Evolutionary conservation across 441 rosid species (phyloP).

Genomic region (Arabidopsis hybrid): DNA sequence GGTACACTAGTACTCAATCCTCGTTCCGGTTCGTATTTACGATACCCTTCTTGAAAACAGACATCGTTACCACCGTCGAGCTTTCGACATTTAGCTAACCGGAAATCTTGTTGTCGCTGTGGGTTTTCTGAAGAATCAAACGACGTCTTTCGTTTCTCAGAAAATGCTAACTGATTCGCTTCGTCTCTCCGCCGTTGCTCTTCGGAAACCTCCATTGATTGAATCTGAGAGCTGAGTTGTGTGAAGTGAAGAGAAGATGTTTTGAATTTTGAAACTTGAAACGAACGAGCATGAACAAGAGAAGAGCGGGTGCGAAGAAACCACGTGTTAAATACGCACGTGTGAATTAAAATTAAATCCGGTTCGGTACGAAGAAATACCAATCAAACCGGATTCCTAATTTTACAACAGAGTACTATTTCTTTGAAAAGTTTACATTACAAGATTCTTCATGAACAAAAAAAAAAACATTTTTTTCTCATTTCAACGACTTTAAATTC

Average conservation of each 20-base stretch:
- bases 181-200: constrained; percentile 72
- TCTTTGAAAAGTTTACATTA: constrained; percentile 23
- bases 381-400: constrained; percentile 26
- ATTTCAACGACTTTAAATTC: constrained; percentile 25
- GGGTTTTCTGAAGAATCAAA: constrained; percentile 46
- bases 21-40: constrained; percentile 17
- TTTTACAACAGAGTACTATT: background rate
- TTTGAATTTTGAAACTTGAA: constrained; percentile 43
- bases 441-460: constrained; percentile 25
- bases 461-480: background rate
- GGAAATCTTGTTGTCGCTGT: constrained; percentile 52
- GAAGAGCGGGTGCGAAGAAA: constrained; percentile 16
- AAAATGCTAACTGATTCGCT: constrained; percentile 62
- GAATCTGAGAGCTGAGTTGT: constrained; percentile 9
- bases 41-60: constrained; percentile 37
- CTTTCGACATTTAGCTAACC: constrained; percentile 79
- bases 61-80: constrained; percentile 40
- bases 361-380: constrained; percentile 18
- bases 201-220: constrained; percentile 59
- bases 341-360: background rate
- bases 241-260: constrained; percentile 32
- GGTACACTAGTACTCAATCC: constrained; percentile 37
- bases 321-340: constrained; percentile 20
- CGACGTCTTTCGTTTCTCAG: constrained; percentile 66
- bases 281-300: constrained; percentile 23